Conservation (phyloP, 257 asterid species). For the Fraxinus quadrangulata region DNA sequence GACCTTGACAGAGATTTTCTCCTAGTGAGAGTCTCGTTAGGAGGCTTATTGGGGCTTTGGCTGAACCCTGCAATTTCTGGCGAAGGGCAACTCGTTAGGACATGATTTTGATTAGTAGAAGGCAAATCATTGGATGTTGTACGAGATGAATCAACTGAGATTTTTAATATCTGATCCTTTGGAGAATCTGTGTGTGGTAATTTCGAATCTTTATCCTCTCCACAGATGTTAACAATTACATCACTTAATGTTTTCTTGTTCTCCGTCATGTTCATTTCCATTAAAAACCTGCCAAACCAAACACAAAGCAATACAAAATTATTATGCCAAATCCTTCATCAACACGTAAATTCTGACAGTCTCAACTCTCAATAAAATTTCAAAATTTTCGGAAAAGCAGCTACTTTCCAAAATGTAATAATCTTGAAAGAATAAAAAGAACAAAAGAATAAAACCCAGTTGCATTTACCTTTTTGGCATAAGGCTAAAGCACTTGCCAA, state of each 20-base stretch:
- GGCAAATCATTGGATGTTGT: slow-evolving; percentile 38
- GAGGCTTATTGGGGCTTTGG: slow-evolving; percentile 68
- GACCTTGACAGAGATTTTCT: slow-evolving; percentile 67
- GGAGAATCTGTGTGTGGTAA: slow-evolving; percentile 27
- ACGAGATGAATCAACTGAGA: slow-evolving; percentile 40
- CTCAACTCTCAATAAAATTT: neutral
- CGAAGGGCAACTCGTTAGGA: slow-evolving; percentile 41
- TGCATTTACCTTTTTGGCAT: neutral
- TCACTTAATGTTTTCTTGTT: slow-evolving; percentile 49
- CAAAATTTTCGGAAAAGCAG: slow-evolving; percentile 2
- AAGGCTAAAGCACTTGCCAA: neutral
- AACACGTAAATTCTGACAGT: neutral
- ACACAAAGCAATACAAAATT: slow-evolving; percentile 5
- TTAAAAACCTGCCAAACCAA: slow-evolving; percentile 30
- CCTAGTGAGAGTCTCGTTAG: slow-evolving; percentile 54
- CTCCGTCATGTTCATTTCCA: slow-evolving; percentile 60
- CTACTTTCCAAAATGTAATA: slow-evolving; percentile 9
- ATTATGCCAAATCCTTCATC: neutral
- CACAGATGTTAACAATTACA: slow-evolving; percentile 51
- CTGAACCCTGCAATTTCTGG: slow-evolving; percentile 49
- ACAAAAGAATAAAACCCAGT: neutral
- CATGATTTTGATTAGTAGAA: slow-evolving; percentile 36
- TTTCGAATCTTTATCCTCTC: slow-evolving; percentile 47
- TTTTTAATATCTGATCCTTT: slow-evolving; percentile 33
- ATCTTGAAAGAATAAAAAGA: neutral